These are phyloP conservation scores for Boeremia lycopersici DNA, from an alignment of 2,329 filamentous ascomycete species.

Conservation along the genomic window DNA sequence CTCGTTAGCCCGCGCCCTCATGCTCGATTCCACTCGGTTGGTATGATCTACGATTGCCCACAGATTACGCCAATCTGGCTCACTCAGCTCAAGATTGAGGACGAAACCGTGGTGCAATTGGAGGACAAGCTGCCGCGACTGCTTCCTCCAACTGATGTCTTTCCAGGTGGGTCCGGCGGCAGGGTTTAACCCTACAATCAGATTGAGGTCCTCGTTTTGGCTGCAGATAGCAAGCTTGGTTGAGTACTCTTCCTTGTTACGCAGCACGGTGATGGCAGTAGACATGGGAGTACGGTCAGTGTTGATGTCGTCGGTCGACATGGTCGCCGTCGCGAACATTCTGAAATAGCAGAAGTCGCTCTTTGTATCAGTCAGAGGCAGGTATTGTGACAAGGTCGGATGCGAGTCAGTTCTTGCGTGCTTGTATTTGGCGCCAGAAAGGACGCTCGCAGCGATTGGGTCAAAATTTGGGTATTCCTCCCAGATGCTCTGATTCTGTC, in stretches of 20 bases:
- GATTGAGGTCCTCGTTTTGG: slow-evolving; percentile 77
- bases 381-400: slow-evolving; percentile 65
- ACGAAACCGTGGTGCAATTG: slow-evolving; percentile 77
- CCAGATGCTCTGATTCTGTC: slow-evolving; percentile 83
- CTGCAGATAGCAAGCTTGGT: slow-evolving; percentile 77
- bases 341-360: slow-evolving; percentile 80
- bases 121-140: slow-evolving; percentile 68
- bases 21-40: slow-evolving; percentile 72
- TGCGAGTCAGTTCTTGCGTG: slow-evolving; percentile 42
- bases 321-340: slow-evolving; percentile 73
- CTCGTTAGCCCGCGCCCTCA: slow-evolving; percentile 74
- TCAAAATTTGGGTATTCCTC: slow-evolving; percentile 75
- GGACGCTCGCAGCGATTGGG: slow-evolving; percentile 71
- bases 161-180: slow-evolving; percentile 77
- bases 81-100: slow-evolving; percentile 71
- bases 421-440: slow-evolving; percentile 50
- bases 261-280: slow-evolving; percentile 76
- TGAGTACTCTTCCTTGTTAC: slow-evolving; percentile 70
- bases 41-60: slow-evolving; percentile 89
- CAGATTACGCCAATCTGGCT: slow-evolving; percentile 77
- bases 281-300: slow-evolving; percentile 72
- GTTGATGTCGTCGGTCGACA: slow-evolving; percentile 73
- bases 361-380: slow-evolving; percentile 77
- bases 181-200: slow-evolving; percentile 73
- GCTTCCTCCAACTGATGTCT: slow-evolving; percentile 78